A percentile compares a stretch with the other conserved stretches of the same genome.
Evolutionary conservation across 108 stramenopile species (phyloP).

Genomic region (Skeletonema potamos): DNA sequence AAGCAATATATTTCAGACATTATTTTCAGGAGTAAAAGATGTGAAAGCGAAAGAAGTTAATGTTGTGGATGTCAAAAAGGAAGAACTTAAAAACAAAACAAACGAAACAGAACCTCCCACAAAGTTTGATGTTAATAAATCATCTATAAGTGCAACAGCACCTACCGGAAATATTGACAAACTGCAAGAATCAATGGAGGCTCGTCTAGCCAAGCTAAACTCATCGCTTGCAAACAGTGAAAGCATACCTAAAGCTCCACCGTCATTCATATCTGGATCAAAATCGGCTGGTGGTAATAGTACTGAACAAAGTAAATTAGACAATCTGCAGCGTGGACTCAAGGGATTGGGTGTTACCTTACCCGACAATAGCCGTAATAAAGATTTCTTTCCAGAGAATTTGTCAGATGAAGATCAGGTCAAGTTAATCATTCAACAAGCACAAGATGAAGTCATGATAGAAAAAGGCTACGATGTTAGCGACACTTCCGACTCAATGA

Average conservation of each 20-base stretch:
- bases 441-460: slow-evolving; percentile 24
- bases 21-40: slow-evolving; percentile 9
- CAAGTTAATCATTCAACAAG: slow-evolving; percentile 37
- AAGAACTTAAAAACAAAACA: background rate
- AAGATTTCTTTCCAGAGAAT: slow-evolving; percentile 8
- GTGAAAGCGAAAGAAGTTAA: background rate
- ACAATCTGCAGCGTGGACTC: slow-evolving; percentile 23
- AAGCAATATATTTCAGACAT: slow-evolving; percentile 3
- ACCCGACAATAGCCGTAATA: slow-evolving; percentile 10
- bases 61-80: background rate
- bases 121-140: background rate
- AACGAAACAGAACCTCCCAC: background rate
- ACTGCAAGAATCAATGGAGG: slow-evolving; percentile 17
- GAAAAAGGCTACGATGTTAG: slow-evolving; percentile 7
- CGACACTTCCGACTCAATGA: no score
- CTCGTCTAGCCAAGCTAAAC: slow-evolving; percentile 20
- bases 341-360: slow-evolving; percentile 30
- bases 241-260: background rate
- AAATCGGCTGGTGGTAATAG: background rate
- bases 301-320: slow-evolving; percentile 12
- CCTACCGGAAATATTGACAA: slow-evolving; percentile 2
- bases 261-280: slow-evolving; percentile 13
- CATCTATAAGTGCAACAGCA: background rate
- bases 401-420: slow-evolving; percentile 32
- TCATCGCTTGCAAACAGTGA: slow-evolving; percentile 6